A percentile compares a stretch with the other conserved stretches of the same genome.
These are phyloP conservation scores for Pichia manshurica DNA, from an alignment of 805 yeast species.

Conservation along the genomic window DNA sequence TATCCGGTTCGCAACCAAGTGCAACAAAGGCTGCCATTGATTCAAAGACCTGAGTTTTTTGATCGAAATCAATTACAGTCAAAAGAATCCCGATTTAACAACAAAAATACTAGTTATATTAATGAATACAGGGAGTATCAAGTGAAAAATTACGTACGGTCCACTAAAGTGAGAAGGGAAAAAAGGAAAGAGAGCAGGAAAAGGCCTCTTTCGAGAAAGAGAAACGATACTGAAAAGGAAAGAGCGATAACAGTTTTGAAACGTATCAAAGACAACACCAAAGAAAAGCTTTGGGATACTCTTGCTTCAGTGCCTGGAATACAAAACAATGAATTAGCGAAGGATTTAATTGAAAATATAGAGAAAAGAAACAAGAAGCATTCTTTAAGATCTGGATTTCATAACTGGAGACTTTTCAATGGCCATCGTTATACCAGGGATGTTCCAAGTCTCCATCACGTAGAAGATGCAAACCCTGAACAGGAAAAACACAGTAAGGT, in stretches of 20 bases:
- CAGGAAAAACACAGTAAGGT: not conserved
- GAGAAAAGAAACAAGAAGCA: not conserved
- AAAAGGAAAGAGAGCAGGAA: not conserved
- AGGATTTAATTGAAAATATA: not conserved
- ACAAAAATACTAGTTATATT: not conserved
- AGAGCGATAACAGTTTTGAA: not conserved
- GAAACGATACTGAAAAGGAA: not conserved
- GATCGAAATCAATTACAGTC: not conserved
- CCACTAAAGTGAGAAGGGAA: not conserved
- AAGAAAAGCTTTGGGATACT: not conserved
- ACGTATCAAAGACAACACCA: not conserved
- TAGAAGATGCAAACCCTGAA: not conserved
- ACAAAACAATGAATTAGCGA: not conserved
- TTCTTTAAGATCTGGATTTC: not conserved
- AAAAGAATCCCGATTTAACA: not conserved
- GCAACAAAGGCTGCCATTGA: not conserved
- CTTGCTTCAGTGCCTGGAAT: not conserved
- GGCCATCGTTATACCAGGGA: not conserved
- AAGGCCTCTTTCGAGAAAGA: not conserved
- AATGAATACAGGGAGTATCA: not conserved
- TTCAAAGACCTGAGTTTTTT: conserved; percentile 7
- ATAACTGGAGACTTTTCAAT: conserved; percentile 4
- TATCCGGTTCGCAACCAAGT: not conserved
- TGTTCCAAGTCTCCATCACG: conserved; percentile 1
- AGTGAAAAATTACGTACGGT: not conserved